These are phyloP conservation scores for Papiliotrema flavescens DNA, from an alignment of 1,284 basidiomycete genomes.

Conservation along the genomic window DNA sequence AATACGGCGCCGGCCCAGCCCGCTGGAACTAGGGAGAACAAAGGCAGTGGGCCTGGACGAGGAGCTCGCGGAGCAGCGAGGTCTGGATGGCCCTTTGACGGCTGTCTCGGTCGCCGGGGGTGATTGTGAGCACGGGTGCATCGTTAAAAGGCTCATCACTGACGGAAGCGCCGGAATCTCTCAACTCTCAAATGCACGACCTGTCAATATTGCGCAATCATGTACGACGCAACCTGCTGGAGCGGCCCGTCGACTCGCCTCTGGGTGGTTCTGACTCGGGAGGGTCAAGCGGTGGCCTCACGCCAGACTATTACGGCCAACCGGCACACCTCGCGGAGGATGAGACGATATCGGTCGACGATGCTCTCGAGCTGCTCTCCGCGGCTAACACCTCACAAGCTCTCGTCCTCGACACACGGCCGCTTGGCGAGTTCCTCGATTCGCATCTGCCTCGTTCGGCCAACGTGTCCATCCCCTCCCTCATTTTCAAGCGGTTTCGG, in stretches of 20 bases:
- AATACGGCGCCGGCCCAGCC: conserved; percentile 10
- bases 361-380: conserved; percentile 16
- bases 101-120: conserved; percentile 10
- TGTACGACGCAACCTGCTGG: conserved; percentile 33
- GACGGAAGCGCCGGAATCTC: conserved; percentile 5
- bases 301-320: neutral
- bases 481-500: conserved; percentile 76
- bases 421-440: conserved; percentile 60
- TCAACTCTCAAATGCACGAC: conserved; percentile 33
- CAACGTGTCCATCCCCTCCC: conserved; percentile 76
- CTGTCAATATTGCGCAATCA: conserved; percentile 30
- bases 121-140: conserved; percentile 5
- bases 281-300: conserved; percentile 5
- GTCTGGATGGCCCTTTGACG: conserved; percentile 9
- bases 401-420: conserved; percentile 73
- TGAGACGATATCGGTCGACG: conserved; percentile 11
- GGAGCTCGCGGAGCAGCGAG: conserved; percentile 15
- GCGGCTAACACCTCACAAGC: conserved; percentile 3
- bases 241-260: conserved; percentile 29
- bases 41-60: conserved; percentile 18
- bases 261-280: conserved; percentile 18
- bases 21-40: conserved; percentile 15
- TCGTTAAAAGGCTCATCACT: neutral
- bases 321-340: neutral
- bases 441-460: conserved; percentile 65